Evolutionary conservation across 2,329 filamentous ascomycete species (phyloP).

Genomic region (Cordyceps javanica): DNA sequence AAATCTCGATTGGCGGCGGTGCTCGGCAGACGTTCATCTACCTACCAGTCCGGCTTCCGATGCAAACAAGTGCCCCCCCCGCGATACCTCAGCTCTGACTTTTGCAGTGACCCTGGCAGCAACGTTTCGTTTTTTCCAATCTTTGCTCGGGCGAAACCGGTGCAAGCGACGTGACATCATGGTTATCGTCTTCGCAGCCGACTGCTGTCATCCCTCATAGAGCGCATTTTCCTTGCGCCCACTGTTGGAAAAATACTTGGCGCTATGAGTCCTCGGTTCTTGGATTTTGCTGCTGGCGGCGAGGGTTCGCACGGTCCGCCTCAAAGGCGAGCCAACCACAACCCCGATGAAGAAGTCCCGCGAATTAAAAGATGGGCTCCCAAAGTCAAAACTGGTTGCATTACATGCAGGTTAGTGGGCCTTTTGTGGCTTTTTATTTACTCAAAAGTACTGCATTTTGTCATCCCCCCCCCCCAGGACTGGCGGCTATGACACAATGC

Average conservation of each 20-base stretch:
- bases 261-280: background rate
- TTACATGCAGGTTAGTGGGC: slow-evolving; percentile 3
- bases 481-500: background rate
- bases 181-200: background rate
- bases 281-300: background rate
- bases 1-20: background rate
- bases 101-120: background rate
- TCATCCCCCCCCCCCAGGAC: background rate
- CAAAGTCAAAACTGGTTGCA: slow-evolving; percentile 6
- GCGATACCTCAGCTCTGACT: background rate
- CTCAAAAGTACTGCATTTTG: background rate
- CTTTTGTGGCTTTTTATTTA: background rate
- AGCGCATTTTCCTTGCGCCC: background rate
- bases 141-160: background rate
- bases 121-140: background rate
- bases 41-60: background rate
- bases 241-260: background rate
- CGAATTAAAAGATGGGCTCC: slow-evolving; percentile 10
- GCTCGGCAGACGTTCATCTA: background rate
- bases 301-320: slow-evolving; percentile 2
- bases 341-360: slow-evolving; percentile 1
- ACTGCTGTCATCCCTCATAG: slow-evolving; percentile 1
- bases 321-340: slow-evolving; percentile 4
- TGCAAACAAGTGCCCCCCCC: background rate
- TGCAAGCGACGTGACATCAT: background rate